Conservation (phyloP, 2,329 filamentous ascomycete genomes). For the Botrytis tulipae region DNA sequence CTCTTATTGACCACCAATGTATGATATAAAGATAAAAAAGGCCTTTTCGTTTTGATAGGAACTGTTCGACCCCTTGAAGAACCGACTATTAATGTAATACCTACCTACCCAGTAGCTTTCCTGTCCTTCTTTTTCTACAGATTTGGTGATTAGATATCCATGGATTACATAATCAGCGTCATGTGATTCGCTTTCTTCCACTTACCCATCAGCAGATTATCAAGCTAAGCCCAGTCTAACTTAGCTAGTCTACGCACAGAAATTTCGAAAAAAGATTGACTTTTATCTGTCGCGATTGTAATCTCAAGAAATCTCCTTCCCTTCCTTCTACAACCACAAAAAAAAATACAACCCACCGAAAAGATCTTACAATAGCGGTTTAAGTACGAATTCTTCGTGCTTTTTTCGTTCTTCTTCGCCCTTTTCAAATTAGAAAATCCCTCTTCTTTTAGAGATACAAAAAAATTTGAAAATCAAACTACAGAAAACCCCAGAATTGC, state of each 20-base stretch:
- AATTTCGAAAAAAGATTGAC: constrained; percentile 24
- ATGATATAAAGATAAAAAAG: no score
- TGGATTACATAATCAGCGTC: background rate
- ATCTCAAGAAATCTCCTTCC: constrained; percentile 21
- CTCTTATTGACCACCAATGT: no score
- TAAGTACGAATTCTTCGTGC: constrained; percentile 38
- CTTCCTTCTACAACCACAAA: constrained; percentile 26
- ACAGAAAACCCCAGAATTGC: constrained; percentile 36
- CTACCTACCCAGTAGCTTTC: no score
- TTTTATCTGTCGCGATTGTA: constrained; percentile 25
- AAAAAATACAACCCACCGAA: constrained; percentile 23
- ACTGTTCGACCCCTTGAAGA: no score
- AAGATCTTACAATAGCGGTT: constrained; percentile 34
- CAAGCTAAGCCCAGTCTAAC: background rate
- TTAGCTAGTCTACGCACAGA: constrained; percentile 17
- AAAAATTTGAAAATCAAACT: constrained; percentile 42
- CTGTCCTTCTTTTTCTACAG: no score
- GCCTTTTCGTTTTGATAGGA: no score
- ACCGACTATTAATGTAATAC: no score
- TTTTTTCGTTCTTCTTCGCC: constrained; percentile 41
- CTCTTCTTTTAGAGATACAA: constrained; percentile 37
- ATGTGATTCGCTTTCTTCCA: no score
- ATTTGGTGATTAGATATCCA: background rate
- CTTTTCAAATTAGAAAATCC: constrained; percentile 38
- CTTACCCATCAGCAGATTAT: background rate